Percentiles rank a stretch among this genome's conserved stretches.
phyloP scores from a whole-genome alignment of 2,329 filamentous ascomycete species.

The Magnaporthales sp. region DNA sequence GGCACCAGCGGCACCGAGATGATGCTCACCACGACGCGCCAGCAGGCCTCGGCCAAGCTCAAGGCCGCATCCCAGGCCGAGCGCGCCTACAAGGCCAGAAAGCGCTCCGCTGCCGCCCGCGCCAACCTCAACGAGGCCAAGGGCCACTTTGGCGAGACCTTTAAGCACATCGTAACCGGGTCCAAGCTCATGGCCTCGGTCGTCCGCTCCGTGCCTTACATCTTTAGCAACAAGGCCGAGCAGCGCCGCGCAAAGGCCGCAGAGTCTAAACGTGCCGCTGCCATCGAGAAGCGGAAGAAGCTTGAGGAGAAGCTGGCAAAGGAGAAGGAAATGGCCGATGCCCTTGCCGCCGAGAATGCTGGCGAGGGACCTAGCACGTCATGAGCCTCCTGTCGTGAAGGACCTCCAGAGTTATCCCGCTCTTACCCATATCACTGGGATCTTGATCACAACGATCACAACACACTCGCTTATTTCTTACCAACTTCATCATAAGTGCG shows the following conservation, averaged over 20 bases:
- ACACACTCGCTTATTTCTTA: not conserved
- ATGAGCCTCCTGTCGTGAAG: not conserved
- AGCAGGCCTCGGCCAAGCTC: slow-evolving; percentile 26
- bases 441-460: not conserved
- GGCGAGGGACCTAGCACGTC: slow-evolving; percentile 1
- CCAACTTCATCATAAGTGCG: not conserved
- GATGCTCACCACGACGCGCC: slow-evolving; percentile 28
- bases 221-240: slow-evolving; percentile 2
- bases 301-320: slow-evolving; percentile 6
- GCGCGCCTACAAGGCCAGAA: slow-evolving; percentile 29
- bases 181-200: slow-evolving; percentile 2
- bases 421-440: not conserved
- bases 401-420: not conserved
- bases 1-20: slow-evolving; percentile 34
- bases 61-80: slow-evolving; percentile 30
- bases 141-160: slow-evolving; percentile 27
- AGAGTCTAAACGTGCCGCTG: not conserved
- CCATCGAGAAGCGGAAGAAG: slow-evolving; percentile 5
- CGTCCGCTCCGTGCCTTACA: slow-evolving; percentile 3
- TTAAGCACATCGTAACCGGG: slow-evolving; percentile 23
- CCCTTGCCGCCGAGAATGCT: not conserved
- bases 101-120: slow-evolving; percentile 29
- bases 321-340: slow-evolving; percentile 5
- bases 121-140: slow-evolving; percentile 27
- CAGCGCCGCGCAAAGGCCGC: slow-evolving; percentile 3